These are phyloP conservation scores for Xylariales sp. DNA, from an alignment of 2,329 filamentous ascomycete genomes.

Conservation along the genomic window DNA sequence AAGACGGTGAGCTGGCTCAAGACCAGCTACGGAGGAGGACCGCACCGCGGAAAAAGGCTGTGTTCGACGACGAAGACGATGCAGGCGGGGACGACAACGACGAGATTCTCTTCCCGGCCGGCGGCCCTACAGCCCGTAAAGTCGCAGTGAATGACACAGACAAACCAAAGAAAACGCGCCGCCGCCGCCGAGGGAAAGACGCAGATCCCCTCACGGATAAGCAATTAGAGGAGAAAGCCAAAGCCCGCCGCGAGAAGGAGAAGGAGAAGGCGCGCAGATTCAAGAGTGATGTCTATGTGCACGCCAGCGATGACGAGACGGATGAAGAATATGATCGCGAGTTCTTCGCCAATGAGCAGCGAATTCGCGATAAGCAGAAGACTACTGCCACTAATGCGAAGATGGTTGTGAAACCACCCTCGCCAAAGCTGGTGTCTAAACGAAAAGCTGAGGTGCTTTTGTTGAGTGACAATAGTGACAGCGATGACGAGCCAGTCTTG, in stretches of 20 bases:
- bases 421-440: constrained; percentile 20
- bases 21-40: constrained; percentile 74
- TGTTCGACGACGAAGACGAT: constrained; percentile 67
- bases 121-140: constrained; percentile 57
- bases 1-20: constrained; percentile 69
- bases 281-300: constrained; percentile 80
- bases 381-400: constrained; percentile 33
- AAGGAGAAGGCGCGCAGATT: constrained; percentile 72
- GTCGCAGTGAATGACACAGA: constrained; percentile 46
- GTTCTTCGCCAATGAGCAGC: constrained; percentile 75
- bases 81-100: constrained; percentile 44
- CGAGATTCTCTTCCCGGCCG: constrained; percentile 63
- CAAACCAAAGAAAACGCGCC: constrained; percentile 52
- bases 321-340: constrained; percentile 66
- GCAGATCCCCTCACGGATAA: constrained; percentile 51
- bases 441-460: constrained; percentile 23
- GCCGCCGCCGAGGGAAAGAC: constrained; percentile 32
- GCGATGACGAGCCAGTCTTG: constrained; percentile 14
- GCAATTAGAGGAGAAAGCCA: constrained; percentile 60
- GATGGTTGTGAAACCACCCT: constrained; percentile 8
- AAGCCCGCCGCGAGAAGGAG: constrained; percentile 61
- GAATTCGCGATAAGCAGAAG: constrained; percentile 50
- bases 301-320: constrained; percentile 83
- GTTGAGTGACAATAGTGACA: constrained; percentile 24
- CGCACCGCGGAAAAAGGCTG: constrained; percentile 48